A percentile compares a stretch with the other conserved stretches of the same genome.
Evolutionary conservation across 2,329 filamentous ascomycete species (phyloP).

Genomic region (Davidsoniella eucalypti): DNA sequence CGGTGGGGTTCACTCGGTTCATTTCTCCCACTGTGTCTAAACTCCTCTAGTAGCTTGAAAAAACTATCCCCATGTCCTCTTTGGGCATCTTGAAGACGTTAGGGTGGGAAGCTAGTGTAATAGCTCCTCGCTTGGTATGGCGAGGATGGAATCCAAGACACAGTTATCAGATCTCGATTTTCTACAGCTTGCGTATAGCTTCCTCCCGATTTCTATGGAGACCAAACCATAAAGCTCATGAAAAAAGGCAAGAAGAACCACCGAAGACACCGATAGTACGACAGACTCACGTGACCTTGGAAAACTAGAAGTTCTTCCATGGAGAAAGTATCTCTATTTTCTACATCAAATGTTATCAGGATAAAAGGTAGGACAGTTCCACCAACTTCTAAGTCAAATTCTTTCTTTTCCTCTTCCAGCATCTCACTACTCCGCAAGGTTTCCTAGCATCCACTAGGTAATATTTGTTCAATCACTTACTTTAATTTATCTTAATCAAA

Average conservation of each 20-base stretch:
- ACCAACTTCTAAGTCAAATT: not conserved
- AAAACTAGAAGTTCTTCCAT: too few species aligned
- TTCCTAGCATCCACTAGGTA: not conserved
- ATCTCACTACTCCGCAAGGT: not conserved
- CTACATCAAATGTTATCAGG: conserved; percentile 15
- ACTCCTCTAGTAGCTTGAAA: too few species aligned
- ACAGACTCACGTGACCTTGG: too few species aligned
- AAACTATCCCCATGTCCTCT: too few species aligned
- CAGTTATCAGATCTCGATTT: conserved; percentile 8
- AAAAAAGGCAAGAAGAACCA: too few species aligned
- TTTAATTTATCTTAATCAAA: conserved; percentile 1
- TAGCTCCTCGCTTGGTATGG: too few species aligned
- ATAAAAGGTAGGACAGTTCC: conserved; percentile 1
- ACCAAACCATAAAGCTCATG: too few species aligned
- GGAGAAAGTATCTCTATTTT: conserved; percentile 14
- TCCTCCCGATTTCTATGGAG: not conserved
- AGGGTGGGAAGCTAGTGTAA: too few species aligned
- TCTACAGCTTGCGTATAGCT: not conserved
- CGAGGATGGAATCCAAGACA: not conserved
- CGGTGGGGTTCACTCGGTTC: too few species aligned
- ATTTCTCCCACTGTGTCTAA: too few species aligned
- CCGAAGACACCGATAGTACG: too few species aligned
- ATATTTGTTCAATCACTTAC: not conserved
- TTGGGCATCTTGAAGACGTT: too few species aligned
- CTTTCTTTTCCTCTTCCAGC: not conserved